Percentiles rank a stretch among this genome's conserved stretches.
phyloP scores from a whole-genome alignment of 2,329 filamentous ascomycete species.

The Exophiala mesophila region DNA sequence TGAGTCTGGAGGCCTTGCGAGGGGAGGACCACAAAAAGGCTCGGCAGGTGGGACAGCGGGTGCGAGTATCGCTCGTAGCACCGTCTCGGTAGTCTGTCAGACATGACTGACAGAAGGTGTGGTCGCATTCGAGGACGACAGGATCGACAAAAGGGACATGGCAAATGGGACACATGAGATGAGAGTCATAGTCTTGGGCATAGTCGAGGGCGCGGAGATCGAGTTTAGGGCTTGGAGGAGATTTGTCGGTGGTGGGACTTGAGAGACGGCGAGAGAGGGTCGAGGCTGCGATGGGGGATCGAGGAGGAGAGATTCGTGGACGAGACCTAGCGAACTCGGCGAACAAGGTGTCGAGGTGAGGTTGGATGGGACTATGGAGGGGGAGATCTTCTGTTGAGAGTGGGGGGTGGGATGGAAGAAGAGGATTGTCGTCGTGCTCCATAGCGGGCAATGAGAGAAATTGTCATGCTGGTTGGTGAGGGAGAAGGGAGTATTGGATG shows the following conservation, averaged over 20 bases:
- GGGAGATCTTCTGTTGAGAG: slow-evolving; percentile 11
- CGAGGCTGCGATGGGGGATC: slow-evolving; percentile 16
- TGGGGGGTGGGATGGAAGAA: not conserved
- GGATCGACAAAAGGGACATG: slow-evolving; percentile 58
- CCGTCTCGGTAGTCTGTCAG: slow-evolving; percentile 39
- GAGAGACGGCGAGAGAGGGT: slow-evolving; percentile 5
- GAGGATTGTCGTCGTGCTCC: no score
- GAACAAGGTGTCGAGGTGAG: slow-evolving; percentile 24
- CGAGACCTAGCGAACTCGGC: slow-evolving; percentile 24
- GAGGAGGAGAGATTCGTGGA: slow-evolving; percentile 20
- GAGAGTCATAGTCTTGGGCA: slow-evolving; percentile 51
- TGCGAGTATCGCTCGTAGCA: slow-evolving; percentile 11
- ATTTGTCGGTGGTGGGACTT: not conserved
- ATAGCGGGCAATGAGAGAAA: no score
- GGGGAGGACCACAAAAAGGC: slow-evolving; percentile 37
- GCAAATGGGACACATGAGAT: slow-evolving; percentile 61
- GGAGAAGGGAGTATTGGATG: no score
- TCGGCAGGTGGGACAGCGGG: slow-evolving; percentile 55
- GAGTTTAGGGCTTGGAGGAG: slow-evolving; percentile 4
- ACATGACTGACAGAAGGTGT: slow-evolving; percentile 59
- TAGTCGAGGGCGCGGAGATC: slow-evolving; percentile 57
- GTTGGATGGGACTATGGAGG: slow-evolving; percentile 17
- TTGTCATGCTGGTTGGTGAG: no score
- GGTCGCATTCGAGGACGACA: slow-evolving; percentile 56
- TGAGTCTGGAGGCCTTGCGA: slow-evolving; percentile 48